Conservation (phyloP, 2,329 filamentous ascomycete species). For the Clonostachys byssicola region DNA sequence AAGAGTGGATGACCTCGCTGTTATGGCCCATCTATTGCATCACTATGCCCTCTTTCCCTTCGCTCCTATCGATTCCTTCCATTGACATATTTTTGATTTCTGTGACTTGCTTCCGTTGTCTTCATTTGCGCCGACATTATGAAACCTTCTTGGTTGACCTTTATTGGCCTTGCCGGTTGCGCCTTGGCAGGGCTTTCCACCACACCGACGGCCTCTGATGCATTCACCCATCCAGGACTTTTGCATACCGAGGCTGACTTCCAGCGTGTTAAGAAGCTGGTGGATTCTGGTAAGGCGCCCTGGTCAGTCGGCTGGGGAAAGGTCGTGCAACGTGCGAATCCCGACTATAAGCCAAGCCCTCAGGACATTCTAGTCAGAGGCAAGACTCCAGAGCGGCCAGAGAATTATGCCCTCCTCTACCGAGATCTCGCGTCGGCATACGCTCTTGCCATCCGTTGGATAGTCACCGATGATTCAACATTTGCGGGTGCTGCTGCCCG, state of each 20-base stretch:
- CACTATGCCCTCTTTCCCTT: too few relatives aligned
- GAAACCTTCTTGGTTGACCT: too few relatives aligned
- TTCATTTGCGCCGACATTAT: too few relatives aligned
- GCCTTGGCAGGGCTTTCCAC: background rate
- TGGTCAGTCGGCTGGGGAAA: conserved; percentile 26
- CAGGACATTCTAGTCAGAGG: conserved; percentile 25
- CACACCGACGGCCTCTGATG: background rate
- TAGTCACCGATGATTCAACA: conserved; percentile 24
- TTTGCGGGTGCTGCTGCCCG: conserved; percentile 27
- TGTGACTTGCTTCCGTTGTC: too few relatives aligned
- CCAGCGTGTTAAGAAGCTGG: conserved; percentile 29
- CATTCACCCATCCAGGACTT: conserved; percentile 4
- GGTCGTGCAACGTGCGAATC: conserved; percentile 20
- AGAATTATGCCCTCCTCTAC: background rate
- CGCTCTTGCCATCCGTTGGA: conserved; percentile 31
- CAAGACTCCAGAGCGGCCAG: background rate
- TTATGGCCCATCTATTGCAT: too few relatives aligned
- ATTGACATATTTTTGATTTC: too few relatives aligned
- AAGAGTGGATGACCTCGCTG: too few relatives aligned
- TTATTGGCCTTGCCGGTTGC: too few relatives aligned
- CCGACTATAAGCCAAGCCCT: conserved; percentile 18
- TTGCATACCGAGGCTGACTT: conserved; percentile 30
- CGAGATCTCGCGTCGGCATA: conserved; percentile 22
- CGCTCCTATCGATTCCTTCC: too few relatives aligned
- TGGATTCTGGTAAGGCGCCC: conserved; percentile 21